Percentiles rank a stretch among this genome's conserved stretches.
These are phyloP conservation scores for Trifolium pratense DNA, from an alignment of 306 rosid species.

Conservation along the genomic window DNA sequence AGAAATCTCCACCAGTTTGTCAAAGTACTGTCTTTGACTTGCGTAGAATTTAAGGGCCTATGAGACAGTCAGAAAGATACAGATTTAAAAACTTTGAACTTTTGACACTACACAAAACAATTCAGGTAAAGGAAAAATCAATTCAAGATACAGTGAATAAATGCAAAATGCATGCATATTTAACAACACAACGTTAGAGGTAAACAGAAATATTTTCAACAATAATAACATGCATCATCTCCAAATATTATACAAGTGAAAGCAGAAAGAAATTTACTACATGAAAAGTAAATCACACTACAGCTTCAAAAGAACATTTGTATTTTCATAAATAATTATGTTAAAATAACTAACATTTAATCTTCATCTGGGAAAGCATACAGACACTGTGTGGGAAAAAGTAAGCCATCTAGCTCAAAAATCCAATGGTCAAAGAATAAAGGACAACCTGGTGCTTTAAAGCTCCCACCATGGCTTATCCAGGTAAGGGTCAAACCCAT, in stretches of 20 bases:
- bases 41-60: constrained; percentile 80
- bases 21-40: constrained; percentile 61
- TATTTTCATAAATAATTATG: not conserved
- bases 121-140: constrained; percentile 22
- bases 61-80: constrained; percentile 31
- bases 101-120: constrained; percentile 28
- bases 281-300: constrained; percentile 17
- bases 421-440: constrained; percentile 15
- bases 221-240: not conserved
- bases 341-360: constrained; percentile 17
- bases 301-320: constrained; percentile 2
- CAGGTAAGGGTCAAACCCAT: not conserved
- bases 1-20: constrained; percentile 76
- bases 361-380: constrained; percentile 12
- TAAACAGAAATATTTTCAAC: not conserved
- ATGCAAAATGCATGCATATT: constrained; percentile 27
- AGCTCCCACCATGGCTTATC: not conserved
- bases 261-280: constrained; percentile 7
- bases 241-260: constrained; percentile 14
- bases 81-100: not conserved
- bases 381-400: constrained; percentile 4
- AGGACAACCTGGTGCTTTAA: not conserved
- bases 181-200: not conserved
- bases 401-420: constrained; percentile 13
- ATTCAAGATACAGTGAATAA: constrained; percentile 19